Conservation (phyloP, 257 asterid species). For the Solanum pinnatisectum region DNA sequence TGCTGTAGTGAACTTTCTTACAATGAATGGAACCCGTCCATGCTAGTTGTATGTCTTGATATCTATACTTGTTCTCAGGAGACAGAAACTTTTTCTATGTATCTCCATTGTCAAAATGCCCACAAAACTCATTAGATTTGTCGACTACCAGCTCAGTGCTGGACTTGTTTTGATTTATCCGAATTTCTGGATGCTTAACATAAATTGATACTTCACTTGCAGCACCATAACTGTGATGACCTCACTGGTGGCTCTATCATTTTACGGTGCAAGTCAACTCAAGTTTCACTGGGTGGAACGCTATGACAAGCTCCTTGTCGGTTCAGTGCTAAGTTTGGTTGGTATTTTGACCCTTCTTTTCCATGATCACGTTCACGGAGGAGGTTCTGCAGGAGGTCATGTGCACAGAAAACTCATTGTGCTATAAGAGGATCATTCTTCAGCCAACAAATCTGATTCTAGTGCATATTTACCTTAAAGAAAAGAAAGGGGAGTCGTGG, state of each 20-base stretch:
- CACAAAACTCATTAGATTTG: not conserved
- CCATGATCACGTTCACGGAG: conserved; percentile 57
- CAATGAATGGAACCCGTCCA: not conserved
- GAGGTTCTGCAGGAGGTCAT: conserved; percentile 25
- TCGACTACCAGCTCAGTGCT: not conserved
- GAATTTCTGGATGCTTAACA: not conserved
- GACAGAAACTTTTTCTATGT: not conserved
- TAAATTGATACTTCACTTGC: conserved; percentile 1
- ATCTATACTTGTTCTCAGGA: not conserved
- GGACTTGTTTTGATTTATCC: not conserved
- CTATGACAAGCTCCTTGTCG: conserved; percentile 92
- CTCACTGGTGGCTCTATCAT: conserved; percentile 89
- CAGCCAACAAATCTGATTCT: not conserved
- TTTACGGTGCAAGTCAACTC: conserved; percentile 96
- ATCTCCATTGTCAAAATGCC: not conserved
- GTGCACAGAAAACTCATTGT: conserved; percentile 56
- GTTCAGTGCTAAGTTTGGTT: conserved; percentile 81
- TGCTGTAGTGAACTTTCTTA: not conserved
- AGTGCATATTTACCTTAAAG: not conserved
- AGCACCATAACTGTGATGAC: conserved; percentile 95
- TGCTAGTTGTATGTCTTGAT: not conserved
- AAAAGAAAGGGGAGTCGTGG: not conserved
- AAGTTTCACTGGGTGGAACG: conserved; percentile 98
- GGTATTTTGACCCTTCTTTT: conserved; percentile 86
- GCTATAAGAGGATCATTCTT: conserved; percentile 10